phyloP scores from a whole-genome alignment of 192 early-diverging fungal genomes.

The Backusella circina region DNA sequence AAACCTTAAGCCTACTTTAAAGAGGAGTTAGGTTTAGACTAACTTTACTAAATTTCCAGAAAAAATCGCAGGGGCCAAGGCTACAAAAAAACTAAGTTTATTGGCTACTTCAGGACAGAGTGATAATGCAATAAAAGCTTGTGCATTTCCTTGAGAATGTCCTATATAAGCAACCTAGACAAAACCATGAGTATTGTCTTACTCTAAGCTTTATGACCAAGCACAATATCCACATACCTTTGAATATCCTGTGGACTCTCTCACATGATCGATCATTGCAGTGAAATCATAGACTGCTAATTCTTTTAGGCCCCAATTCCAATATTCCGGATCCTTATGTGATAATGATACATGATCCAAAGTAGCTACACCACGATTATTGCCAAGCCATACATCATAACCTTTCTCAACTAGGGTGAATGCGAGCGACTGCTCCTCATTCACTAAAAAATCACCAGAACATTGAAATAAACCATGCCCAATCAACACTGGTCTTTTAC shows the following conservation, averaged over 20 bases:
- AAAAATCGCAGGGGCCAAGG: conserved; percentile 73
- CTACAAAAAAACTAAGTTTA: conserved; percentile 84
- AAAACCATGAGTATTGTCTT: background rate
- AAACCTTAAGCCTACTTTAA: background rate
- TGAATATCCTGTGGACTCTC: background rate
- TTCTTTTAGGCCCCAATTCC: conserved; percentile 94
- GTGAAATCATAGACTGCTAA: conserved; percentile 85
- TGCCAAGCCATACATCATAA: conserved; percentile 96
- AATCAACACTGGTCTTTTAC: conserved; percentile 68
- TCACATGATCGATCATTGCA: conserved; percentile 65
- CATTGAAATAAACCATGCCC: conserved; percentile 95
- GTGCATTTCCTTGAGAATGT: conserved; percentile 92
- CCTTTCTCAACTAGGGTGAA: conserved; percentile 84
- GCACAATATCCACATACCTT: conserved; percentile 32
- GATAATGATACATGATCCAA: conserved; percentile 11
- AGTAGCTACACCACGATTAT: conserved; percentile 66
- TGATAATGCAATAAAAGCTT: conserved; percentile 85
- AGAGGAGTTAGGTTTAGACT: background rate
- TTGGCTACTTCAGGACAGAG: conserved; percentile 73
- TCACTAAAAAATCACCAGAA: conserved; percentile 84
- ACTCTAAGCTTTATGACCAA: background rate
- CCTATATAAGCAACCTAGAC: conserved; percentile 78
- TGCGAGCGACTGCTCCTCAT: conserved; percentile 71
- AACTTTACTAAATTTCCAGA: conserved; percentile 12
- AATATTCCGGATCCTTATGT: conserved; percentile 35